These are phyloP conservation scores for Boletus sensibilis DNA, from an alignment of 768 basidiomycete species.

Conservation along the genomic window DNA sequence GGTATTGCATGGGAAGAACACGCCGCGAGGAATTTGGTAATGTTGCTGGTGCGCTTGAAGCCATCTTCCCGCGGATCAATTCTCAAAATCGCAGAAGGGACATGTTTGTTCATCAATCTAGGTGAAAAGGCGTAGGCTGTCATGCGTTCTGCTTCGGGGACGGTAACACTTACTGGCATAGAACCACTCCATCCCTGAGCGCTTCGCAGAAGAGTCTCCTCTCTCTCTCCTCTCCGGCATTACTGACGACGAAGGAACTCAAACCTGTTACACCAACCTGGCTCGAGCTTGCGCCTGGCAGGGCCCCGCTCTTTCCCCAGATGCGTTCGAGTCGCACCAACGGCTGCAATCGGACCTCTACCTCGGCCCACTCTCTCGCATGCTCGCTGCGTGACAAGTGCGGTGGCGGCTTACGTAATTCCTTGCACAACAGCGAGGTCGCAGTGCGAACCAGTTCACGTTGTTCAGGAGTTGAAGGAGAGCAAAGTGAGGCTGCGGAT, in stretches of 20 bases:
- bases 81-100: constrained; percentile 56
- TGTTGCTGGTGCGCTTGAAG: constrained; percentile 62
- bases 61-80: constrained; percentile 69
- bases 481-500: constrained; percentile 55
- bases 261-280: constrained; percentile 33
- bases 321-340: constrained; percentile 69
- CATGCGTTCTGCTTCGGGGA: constrained; percentile 8
- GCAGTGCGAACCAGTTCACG: constrained; percentile 70
- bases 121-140: constrained; percentile 2
- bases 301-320: constrained; percentile 65
- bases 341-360: constrained; percentile 61
- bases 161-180: constrained; percentile 76
- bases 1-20: constrained; percentile 66
- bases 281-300: constrained; percentile 43
- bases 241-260: constrained; percentile 39
- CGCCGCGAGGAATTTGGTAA: constrained; percentile 75
- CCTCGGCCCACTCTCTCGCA: constrained; percentile 67
- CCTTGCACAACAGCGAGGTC: constrained; percentile 61
- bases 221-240: constrained; percentile 73
- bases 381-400: constrained; percentile 53
- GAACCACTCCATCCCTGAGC: constrained; percentile 77
- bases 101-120: constrained; percentile 79
- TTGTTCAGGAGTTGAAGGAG: constrained; percentile 53
- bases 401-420: constrained; percentile 59
- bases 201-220: constrained; percentile 70